Evolutionary conservation across 2,329 filamentous ascomycete genomes (phyloP), one percentile per base, ranked within the genome.

Genomic region (Dothiorella sarmentorum): DNA sequence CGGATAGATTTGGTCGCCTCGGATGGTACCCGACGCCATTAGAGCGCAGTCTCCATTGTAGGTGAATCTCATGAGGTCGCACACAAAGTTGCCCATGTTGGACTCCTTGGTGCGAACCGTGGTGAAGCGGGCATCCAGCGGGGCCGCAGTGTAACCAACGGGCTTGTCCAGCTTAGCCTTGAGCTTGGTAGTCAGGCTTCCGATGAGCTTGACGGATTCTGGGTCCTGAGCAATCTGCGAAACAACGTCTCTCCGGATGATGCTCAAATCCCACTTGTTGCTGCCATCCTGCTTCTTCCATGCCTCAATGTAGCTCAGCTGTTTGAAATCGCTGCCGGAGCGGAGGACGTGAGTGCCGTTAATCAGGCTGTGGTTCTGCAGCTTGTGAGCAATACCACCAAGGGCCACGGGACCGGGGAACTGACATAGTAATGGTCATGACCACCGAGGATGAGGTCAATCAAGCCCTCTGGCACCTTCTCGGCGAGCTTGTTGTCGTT

Each of bases 281-380:
- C 62, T 68, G 2, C 72, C 77, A 27, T 75, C 71, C 1, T 70
- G 59, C 62, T 81, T 84, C 20, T 84, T 80, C 65, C 89, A 83
- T 1, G 85, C 88, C 71, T 96, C 90, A 55, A 97, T 82, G 68
- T 96, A 96, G 69, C 89, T 94, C 31, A 96, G 78, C 70, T 97
- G 89, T 74, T 94, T 95, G 75, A 96, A 97, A 71, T 97, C 92
- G 17, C 87, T 90, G 0, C 92, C 91, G 0, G 90, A 95, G 1
- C 92, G 84, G n/a, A 97, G 77, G 2, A 96, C 84, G 67, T 96
- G 91, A 0, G 85, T 89, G 7, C 87, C 87, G 61, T 92, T 91
- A 71, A 94, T 82, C 58, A 91, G 68, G 57, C 80, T 83, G 73
- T 96, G 90, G 24, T 20, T 40, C 49, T 53, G 13, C 15, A 22